Conservation (phyloP, 371 early-diverging fungal species). For the Thermomucor indicae-seudaticae region DNA sequence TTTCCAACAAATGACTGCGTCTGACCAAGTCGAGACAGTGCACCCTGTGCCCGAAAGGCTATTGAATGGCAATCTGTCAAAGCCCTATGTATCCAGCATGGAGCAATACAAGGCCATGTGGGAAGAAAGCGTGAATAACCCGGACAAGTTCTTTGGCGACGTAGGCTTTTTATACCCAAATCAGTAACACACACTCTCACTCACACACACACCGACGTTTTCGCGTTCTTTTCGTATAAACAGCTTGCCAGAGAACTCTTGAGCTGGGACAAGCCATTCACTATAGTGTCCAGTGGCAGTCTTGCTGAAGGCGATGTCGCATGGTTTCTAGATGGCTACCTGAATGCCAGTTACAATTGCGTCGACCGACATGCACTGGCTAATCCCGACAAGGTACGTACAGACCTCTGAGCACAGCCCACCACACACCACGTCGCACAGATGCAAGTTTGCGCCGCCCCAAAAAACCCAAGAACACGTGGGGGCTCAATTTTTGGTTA, state of each 20-base stretch:
- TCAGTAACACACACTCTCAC: no score
- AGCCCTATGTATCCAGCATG: constrained; percentile 69
- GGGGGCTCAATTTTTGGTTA: no score
- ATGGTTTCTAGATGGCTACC: constrained; percentile 93
- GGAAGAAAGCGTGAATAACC: constrained; percentile 72
- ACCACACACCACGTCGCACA: no score
- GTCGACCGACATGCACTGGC: constrained; percentile 90
- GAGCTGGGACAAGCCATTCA: constrained; percentile 76
- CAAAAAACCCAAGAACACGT: no score
- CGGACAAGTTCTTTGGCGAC: constrained; percentile 83
- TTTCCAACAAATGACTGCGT: not conserved
- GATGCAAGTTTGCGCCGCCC: no score
- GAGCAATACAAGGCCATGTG: constrained; percentile 76
- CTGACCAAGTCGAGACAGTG: constrained; percentile 16
- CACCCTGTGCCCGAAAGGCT: constrained; percentile 56
- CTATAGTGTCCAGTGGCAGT: constrained; percentile 58
- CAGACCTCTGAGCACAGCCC: no score
- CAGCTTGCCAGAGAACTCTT: constrained; percentile 71
- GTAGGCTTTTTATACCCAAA: constrained; percentile 29
- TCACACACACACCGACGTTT: not conserved
- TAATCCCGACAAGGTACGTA: constrained; percentile 58
- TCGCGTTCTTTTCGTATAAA: not conserved
- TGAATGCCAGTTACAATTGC: constrained; percentile 97
- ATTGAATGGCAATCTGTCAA: constrained; percentile 38
- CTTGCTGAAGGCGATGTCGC: constrained; percentile 77